Evolutionary conservation across 164 flowering plant species (phyloP).

Genomic region (Liquidambar formosana): DNA sequence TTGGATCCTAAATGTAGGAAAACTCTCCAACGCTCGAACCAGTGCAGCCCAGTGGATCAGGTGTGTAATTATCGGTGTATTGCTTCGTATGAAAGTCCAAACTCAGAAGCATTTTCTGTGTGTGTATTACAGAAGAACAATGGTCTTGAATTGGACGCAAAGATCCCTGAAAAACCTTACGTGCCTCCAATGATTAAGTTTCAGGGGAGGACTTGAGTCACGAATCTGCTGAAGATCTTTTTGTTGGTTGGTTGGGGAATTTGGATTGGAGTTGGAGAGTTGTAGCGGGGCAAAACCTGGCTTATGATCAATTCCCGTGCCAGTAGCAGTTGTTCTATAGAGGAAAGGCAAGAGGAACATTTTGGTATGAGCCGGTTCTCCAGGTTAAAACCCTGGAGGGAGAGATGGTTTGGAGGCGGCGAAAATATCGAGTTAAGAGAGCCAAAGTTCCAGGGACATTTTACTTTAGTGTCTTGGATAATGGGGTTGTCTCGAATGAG

Average conservation of each 20-base stretch:
- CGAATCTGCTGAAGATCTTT: slow-evolving; percentile 86
- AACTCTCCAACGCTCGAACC: slow-evolving; percentile 86
- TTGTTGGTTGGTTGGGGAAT: slow-evolving; percentile 88
- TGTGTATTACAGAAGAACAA: slow-evolving; percentile 89
- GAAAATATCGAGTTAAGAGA: slow-evolving; percentile 83
- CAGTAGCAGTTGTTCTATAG: slow-evolving; percentile 93
- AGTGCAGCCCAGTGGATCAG: slow-evolving; percentile 91
- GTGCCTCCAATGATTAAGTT: slow-evolving; percentile 69
- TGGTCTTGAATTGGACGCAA: slow-evolving; percentile 82
- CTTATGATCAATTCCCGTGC: slow-evolving; percentile 98
- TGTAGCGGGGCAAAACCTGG: slow-evolving; percentile 95
- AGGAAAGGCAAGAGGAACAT: slow-evolving; percentile 88
- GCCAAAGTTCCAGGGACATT: slow-evolving; percentile 72
- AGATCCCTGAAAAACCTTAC: slow-evolving; percentile 68
- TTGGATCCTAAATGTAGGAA: slow-evolving; percentile 84
- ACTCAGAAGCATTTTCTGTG: slow-evolving; percentile 81
- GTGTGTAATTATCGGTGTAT: slow-evolving; percentile 92
- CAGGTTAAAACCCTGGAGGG: slow-evolving; percentile 82
- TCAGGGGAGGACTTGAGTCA: slow-evolving; percentile 56
- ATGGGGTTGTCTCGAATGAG: slow-evolving; percentile 97
- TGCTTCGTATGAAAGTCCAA: slow-evolving; percentile 87
- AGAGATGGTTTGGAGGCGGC: slow-evolving; percentile 80
- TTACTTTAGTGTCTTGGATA: slow-evolving; percentile 82
- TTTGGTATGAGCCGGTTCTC: slow-evolving; percentile 98
- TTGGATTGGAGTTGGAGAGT: slow-evolving; percentile 98